phyloP scores from a whole-genome alignment of 1,139 yeast genomes.

The Geotrichum carabidarum region DNA sequence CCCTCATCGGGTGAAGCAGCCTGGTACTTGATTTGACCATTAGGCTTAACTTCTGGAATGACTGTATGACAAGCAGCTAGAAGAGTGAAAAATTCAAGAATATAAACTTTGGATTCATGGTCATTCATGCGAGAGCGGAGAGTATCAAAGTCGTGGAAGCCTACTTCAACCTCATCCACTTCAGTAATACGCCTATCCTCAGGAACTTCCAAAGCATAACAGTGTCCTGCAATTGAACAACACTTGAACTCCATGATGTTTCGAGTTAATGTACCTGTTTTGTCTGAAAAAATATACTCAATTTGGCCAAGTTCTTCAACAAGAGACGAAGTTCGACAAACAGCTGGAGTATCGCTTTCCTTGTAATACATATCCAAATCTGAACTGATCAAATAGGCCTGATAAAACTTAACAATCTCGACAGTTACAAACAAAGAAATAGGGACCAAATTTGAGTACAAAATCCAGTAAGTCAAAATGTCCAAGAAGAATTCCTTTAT shows the following conservation, averaged over 20 bases:
- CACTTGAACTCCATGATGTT: constrained; percentile 94
- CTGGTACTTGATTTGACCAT: constrained; percentile 68
- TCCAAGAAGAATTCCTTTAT: constrained; percentile 76
- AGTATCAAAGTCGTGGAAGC: constrained; percentile 68
- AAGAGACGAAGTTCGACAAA: constrained; percentile 87
- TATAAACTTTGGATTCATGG: constrained; percentile 52
- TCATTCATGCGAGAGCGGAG: constrained; percentile 49
- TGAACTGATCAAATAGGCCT: constrained; percentile 87
- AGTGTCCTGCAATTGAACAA: constrained; percentile 89
- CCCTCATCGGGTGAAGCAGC: constrained; percentile 99
- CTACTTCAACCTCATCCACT: constrained; percentile 75
- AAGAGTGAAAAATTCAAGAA: constrained; percentile 75
- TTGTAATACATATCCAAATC: constrained; percentile 90
- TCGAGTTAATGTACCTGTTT: constrained; percentile 51
- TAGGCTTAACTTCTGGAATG: constrained; percentile 72
- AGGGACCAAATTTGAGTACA: constrained; percentile 92
- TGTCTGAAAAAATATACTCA: constrained; percentile 74
- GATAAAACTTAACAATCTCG: constrained; percentile 90
- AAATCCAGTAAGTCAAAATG: constrained; percentile 88
- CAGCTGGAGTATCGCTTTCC: constrained; percentile 86
- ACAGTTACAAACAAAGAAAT: constrained; percentile 86
- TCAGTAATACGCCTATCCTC: constrained; percentile 76
- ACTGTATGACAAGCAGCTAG: constrained; percentile 96
- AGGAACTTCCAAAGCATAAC: constrained; percentile 84
- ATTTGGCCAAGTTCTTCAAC: constrained; percentile 97